phyloP scores from a whole-genome alignment of 1,139 yeast genomes.

The Groenewaldozyma sp. region DNA sequence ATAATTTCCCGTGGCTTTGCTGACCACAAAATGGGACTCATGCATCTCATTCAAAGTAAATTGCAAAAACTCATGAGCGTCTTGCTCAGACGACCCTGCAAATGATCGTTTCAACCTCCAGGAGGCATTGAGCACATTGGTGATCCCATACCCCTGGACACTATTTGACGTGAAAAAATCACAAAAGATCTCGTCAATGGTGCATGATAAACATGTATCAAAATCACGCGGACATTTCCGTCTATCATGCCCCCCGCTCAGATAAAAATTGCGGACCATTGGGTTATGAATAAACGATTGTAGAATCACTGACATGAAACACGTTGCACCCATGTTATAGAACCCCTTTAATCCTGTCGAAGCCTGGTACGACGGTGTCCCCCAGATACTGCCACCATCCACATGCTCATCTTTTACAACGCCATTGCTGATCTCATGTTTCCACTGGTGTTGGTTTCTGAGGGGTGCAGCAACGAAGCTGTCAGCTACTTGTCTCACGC shows the following conservation, averaged over 20 bases:
- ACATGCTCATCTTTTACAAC: slow-evolving; percentile 6
- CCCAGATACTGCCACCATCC: slow-evolving; percentile 11
- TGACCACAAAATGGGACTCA: slow-evolving; percentile 21
- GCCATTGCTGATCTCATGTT: slow-evolving; percentile 2
- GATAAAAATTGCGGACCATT: slow-evolving; percentile 62
- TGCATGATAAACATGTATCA: slow-evolving; percentile 61
- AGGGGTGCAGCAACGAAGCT: background rate
- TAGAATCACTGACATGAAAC: slow-evolving; percentile 85
- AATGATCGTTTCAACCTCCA: slow-evolving; percentile 77
- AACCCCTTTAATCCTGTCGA: slow-evolving; percentile 76
- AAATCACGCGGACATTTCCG: slow-evolving; percentile 22
- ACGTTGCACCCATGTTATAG: slow-evolving; percentile 90
- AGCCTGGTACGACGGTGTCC: slow-evolving; percentile 50
- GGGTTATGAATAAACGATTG: slow-evolving; percentile 89
- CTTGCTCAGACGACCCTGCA: slow-evolving; percentile 95
- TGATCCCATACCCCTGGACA: slow-evolving; percentile 64
- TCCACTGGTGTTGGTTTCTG: background rate
- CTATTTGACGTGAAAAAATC: slow-evolving; percentile 47
- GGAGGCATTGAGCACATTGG: slow-evolving; percentile 63
- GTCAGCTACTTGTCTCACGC: slow-evolving; percentile 9
- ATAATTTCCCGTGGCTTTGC: too few relatives aligned
- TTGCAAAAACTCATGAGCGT: slow-evolving; percentile 97
- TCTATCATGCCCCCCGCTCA: slow-evolving; percentile 53
- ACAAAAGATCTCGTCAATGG: slow-evolving; percentile 66
- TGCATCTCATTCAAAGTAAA: slow-evolving; percentile 80